phyloP scores from a whole-genome alignment of 108 stramenopile genomes.

The Fragilaria crotonensis region DNA sequence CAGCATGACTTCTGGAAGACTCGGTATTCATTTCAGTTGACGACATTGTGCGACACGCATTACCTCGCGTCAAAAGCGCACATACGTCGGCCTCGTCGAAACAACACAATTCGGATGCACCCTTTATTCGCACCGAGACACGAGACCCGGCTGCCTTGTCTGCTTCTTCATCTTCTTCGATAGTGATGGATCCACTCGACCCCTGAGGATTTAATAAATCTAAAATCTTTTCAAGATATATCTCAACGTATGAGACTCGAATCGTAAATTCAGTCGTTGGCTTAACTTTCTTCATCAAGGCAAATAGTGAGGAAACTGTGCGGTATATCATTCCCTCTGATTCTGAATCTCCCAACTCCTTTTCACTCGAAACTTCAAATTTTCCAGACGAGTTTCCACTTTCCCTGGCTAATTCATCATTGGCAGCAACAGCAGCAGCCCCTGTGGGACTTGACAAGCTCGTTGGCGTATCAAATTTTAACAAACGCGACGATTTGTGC shows the following conservation, averaged over 20 bases:
- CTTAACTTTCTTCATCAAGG: constrained; percentile 24
- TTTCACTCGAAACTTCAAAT: background rate
- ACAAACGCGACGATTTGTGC: background rate
- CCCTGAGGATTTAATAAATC: constrained; percentile 74
- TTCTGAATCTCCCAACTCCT: background rate
- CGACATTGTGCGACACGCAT: constrained; percentile 65
- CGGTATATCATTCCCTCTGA: constrained; percentile 62
- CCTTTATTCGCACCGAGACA: constrained; percentile 3
- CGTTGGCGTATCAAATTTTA: constrained; percentile 15
- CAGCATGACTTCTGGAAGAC: constrained; percentile 78
- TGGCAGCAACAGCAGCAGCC: background rate
- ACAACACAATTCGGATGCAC: constrained; percentile 62
- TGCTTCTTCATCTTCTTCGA: constrained; percentile 5
- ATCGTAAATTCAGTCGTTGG: constrained; percentile 61
- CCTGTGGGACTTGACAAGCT: constrained; percentile 29
- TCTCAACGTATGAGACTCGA: constrained; percentile 89
- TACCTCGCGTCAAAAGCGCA: constrained; percentile 62
- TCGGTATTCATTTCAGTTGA: constrained; percentile 77
- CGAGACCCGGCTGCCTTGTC: background rate
- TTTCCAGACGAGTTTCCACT: background rate
- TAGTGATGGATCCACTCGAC: constrained; percentile 11
- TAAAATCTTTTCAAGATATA: constrained; percentile 88
- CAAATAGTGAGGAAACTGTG: constrained; percentile 51
- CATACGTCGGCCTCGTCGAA: constrained; percentile 59
- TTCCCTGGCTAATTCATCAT: background rate